A percentile compares a stretch with the other conserved stretches of the same genome.
Conservation (phyloP, 139 green algal genomes). For the Klebsormidium nitens region DNA sequence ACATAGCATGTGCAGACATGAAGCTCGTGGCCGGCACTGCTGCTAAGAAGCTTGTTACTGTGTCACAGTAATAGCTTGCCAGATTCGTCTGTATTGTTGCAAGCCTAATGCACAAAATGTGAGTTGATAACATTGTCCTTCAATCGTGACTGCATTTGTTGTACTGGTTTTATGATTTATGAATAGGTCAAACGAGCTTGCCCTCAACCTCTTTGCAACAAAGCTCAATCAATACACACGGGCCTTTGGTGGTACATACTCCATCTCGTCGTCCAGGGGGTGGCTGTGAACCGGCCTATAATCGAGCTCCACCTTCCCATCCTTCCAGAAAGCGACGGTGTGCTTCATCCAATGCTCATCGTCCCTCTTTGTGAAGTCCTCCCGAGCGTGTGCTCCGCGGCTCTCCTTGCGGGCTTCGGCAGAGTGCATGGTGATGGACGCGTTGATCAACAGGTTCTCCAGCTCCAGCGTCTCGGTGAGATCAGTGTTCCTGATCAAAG, state of each 20-base stretch:
- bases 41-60: too few species aligned
- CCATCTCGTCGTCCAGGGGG: slow-evolving; percentile 92
- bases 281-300: slow-evolving; percentile 96
- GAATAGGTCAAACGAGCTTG: too few species aligned
- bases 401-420: slow-evolving; percentile 70
- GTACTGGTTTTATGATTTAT: too few species aligned
- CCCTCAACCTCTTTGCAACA: too few species aligned
- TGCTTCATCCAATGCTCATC: slow-evolving; percentile 98
- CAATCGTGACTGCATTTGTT: too few species aligned
- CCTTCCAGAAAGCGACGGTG: slow-evolving; percentile 64
- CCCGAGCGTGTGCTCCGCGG: slow-evolving; percentile 88
- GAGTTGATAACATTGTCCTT: too few species aligned
- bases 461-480: slow-evolving; percentile 96
- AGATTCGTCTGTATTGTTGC: too few species aligned
- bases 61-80: too few species aligned
- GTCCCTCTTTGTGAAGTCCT: slow-evolving; percentile 87
- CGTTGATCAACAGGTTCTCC: slow-evolving; percentile 96
- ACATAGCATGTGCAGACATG: too few species aligned
- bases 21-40: too few species aligned
- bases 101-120: too few species aligned
- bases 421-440: slow-evolving; percentile 74
- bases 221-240: slow-evolving; percentile 30
- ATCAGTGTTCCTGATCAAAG: slow-evolving; percentile 49
- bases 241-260: slow-evolving; percentile 60
- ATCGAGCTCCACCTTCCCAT: slow-evolving; percentile 67